phyloP scores from a whole-genome alignment of 2,329 filamentous ascomycete species.

The Thelonectria discophora region DNA sequence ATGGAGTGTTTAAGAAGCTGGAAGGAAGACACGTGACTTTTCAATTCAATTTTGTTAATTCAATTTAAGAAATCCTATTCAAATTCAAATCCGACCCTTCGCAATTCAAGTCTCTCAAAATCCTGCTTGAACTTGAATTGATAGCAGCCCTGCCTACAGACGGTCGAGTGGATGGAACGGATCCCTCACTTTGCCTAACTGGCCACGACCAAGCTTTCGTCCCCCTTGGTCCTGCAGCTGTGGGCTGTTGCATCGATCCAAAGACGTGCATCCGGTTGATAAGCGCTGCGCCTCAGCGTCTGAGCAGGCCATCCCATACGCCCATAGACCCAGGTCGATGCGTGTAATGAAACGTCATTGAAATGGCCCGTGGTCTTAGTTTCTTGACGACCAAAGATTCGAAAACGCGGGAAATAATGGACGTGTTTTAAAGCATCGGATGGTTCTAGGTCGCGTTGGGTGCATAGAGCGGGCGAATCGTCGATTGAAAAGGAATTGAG shows the following conservation, averaged over 20 bases:
- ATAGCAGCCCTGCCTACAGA: background rate
- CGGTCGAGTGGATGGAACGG: background rate
- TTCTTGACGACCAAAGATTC: background rate
- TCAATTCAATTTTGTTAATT: too few relatives aligned
- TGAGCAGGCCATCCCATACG: background rate
- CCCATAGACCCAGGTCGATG: background rate
- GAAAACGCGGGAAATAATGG: background rate
- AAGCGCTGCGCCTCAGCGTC: too few relatives aligned
- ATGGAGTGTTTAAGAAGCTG: too few relatives aligned
- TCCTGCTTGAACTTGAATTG: too few relatives aligned
- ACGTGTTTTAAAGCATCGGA: background rate
- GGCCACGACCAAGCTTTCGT: background rate
- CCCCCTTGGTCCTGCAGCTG: background rate
- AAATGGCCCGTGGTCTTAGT: background rate
- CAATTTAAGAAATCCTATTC: too few relatives aligned
- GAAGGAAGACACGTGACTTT: too few relatives aligned
- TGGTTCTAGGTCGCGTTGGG: background rate
- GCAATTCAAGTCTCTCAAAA: too few relatives aligned
- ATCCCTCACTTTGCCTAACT: background rate
- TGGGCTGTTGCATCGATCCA: too few relatives aligned
- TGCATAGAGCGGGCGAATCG: conserved; percentile 28
- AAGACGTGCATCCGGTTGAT: background rate
- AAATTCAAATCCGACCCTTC: too few relatives aligned
- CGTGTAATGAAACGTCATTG: too few relatives aligned
- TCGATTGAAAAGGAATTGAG: conserved; percentile 4